A percentile compares a stretch with the other conserved stretches of the same genome.
These are phyloP conservation scores for Metschnikowia hibisci DNA, from an alignment of 805 yeast genomes.

Conservation along the genomic window DNA sequence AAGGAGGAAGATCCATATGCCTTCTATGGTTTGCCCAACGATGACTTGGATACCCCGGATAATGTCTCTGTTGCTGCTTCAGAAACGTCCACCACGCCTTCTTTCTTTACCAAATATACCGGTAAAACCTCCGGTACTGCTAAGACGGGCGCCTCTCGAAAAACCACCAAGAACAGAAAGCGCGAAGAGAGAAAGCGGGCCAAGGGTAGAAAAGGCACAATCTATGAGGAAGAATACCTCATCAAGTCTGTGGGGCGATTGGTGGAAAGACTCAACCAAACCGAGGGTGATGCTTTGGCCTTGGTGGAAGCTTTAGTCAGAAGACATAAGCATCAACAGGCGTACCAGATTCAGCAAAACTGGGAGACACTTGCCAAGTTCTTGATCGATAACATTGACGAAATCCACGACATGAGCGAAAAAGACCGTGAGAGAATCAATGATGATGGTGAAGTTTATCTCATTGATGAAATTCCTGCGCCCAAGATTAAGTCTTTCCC, in stretches of 20 bases:
- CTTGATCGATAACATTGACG: constrained; percentile 59
- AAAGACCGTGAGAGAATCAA: constrained; percentile 84
- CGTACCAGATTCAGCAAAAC: constrained; percentile 69
- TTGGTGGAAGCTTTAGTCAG: constrained; percentile 75
- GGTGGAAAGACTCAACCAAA: constrained; percentile 71
- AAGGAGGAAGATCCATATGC: constrained; percentile 81
- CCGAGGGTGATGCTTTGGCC: constrained; percentile 68
- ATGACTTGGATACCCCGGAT: constrained; percentile 73
- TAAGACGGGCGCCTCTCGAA: constrained; percentile 90
- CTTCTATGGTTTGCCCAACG: constrained; percentile 64
- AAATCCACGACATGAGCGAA: constrained; percentile 78
- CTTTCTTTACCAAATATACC: constrained; percentile 92
- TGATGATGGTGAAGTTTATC: constrained; percentile 81
- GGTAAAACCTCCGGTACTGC: constrained; percentile 97
- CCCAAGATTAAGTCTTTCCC: constrained; percentile 68
- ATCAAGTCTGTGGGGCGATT: constrained; percentile 85
- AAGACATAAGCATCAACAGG: constrained; percentile 71
- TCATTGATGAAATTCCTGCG: constrained; percentile 68
- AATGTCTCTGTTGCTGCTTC: constrained; percentile 93
- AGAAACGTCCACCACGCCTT: constrained; percentile 87
- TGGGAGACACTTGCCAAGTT: constrained; percentile 55
- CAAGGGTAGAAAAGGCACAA: constrained; percentile 95
- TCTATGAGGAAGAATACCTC: constrained; percentile 94
- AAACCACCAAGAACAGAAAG: constrained; percentile 86
- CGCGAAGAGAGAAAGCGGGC: constrained; percentile 96